Conservation (phyloP, 495 filamentous ascomycete genomes). For the Penicillium tannophilum region DNA sequence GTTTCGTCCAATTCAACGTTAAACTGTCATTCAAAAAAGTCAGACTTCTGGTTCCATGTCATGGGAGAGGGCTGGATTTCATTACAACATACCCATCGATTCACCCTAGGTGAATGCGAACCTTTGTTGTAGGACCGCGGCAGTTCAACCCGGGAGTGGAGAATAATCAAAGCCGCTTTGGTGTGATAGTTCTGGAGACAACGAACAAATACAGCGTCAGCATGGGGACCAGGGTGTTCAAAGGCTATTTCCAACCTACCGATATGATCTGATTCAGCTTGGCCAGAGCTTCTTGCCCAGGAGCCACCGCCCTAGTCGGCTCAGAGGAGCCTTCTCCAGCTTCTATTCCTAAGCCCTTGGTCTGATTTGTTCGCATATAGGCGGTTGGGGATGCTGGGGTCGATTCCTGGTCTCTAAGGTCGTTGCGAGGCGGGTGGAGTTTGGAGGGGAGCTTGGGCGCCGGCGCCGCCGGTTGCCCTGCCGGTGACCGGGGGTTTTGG, state of each 20-base stretch:
- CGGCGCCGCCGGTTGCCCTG: conserved; percentile 57
- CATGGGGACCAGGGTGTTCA: not conserved
- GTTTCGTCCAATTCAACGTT: conserved; percentile 93
- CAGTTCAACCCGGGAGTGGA: conserved; percentile 74
- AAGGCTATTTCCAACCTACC: conserved; percentile 49
- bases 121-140: conserved; percentile 62
- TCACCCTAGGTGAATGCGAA: conserved; percentile 64
- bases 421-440: conserved; percentile 70
- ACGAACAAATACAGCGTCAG: conserved; percentile 8
- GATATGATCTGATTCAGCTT: conserved; percentile 91
- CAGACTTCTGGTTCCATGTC: conserved; percentile 9
- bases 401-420: conserved; percentile 62
- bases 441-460: conserved; percentile 67
- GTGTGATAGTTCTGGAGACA: conserved; percentile 77
- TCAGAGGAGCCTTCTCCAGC: conserved; percentile 45
- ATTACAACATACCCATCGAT: conserved; percentile 85
- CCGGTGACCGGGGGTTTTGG: conserved; percentile 76
- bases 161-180: conserved; percentile 84
- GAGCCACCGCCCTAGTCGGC: conserved; percentile 39
- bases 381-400: conserved; percentile 35
- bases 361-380: conserved; percentile 39
- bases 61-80: not conserved
- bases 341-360: conserved; percentile 44
- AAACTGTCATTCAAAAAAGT: conserved; percentile 60
- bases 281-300: conserved; percentile 60